Percentiles rank a stretch among this genome's conserved stretches.
Evolutionary conservation across 1,139 yeast genomes (phyloP).

Genomic region (Hansenula sp.): DNA sequence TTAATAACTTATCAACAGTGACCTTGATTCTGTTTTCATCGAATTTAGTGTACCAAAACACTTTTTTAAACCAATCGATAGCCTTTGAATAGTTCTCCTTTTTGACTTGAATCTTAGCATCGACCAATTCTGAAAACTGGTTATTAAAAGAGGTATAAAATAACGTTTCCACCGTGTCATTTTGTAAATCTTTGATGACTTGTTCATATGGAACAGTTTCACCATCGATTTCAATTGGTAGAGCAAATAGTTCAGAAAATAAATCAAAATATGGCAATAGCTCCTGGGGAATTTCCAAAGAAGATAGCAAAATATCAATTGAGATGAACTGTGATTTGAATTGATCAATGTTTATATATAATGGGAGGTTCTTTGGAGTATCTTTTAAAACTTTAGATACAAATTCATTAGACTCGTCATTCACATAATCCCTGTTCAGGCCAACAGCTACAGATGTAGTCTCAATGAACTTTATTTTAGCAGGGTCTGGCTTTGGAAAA

Average conservation of each 20-base stretch:
- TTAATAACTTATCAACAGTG: constrained; percentile 69
- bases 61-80: constrained; percentile 69
- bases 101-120: constrained; percentile 60
- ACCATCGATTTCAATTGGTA: constrained; percentile 70
- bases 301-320: constrained; percentile 62
- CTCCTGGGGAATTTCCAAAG: constrained; percentile 52
- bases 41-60: constrained; percentile 62
- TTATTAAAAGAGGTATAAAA: constrained; percentile 57
- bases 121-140: constrained; percentile 61
- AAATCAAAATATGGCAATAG: constrained; percentile 67
- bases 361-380: constrained; percentile 51
- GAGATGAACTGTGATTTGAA: constrained; percentile 78
- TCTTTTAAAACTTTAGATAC: constrained; percentile 28
- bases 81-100: constrained; percentile 61
- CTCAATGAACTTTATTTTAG: constrained; percentile 66
- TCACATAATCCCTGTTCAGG: constrained; percentile 28
- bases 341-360: constrained; percentile 76
- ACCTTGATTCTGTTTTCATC: constrained; percentile 71
- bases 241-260: constrained; percentile 61
- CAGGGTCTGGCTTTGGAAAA: constrained; percentile 73
- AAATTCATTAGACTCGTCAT: constrained; percentile 24
- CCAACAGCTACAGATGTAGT: constrained; percentile 52
- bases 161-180: constrained; percentile 63
- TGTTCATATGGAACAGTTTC: constrained; percentile 60
- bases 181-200: constrained; percentile 67